A percentile compares a stretch with the other conserved stretches of the same genome.
phyloP scores from a whole-genome alignment of 164 flowering plant species.

The Chimonanthus praecox region DNA sequence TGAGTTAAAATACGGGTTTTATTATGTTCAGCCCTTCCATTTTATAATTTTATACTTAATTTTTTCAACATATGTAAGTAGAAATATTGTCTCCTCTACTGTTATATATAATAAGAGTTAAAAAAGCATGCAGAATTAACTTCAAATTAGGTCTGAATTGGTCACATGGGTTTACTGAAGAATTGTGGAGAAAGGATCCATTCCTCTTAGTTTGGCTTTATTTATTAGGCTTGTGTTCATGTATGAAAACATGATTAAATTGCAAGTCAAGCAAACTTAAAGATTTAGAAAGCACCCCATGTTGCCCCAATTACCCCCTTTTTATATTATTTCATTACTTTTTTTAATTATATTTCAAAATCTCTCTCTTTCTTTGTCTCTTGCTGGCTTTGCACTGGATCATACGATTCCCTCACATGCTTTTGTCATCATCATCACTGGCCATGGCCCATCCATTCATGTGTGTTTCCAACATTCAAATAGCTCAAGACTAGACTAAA shows the following conservation, averaged over 20 bases:
- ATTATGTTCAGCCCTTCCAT: too few species aligned
- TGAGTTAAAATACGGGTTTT: too few species aligned
- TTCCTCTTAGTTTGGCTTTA: neutral
- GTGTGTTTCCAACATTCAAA: conserved; percentile 11
- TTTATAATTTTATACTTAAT: too few species aligned
- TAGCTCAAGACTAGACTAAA: neutral
- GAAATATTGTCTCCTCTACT: too few species aligned
- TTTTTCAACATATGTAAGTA: too few species aligned
- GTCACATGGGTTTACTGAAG: too few species aligned
- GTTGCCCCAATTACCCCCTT: neutral
- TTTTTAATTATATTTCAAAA: neutral
- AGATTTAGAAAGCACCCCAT: neutral
- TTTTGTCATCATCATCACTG: conserved; percentile 8
- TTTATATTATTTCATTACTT: neutral
- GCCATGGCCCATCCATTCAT: conserved; percentile 7
- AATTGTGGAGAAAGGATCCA: neutral
- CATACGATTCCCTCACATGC: conserved; percentile 6
- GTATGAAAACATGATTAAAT: neutral
- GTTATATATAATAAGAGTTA: too few species aligned
- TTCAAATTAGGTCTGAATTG: too few species aligned
- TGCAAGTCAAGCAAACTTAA: conserved; percentile 2
- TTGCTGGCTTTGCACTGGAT: neutral
- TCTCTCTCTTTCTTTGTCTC: neutral
- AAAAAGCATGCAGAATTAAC: too few species aligned
- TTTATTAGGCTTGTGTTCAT: neutral